Conservation (phyloP, 257 asterid genomes). For the Petrea volubilis region DNA sequence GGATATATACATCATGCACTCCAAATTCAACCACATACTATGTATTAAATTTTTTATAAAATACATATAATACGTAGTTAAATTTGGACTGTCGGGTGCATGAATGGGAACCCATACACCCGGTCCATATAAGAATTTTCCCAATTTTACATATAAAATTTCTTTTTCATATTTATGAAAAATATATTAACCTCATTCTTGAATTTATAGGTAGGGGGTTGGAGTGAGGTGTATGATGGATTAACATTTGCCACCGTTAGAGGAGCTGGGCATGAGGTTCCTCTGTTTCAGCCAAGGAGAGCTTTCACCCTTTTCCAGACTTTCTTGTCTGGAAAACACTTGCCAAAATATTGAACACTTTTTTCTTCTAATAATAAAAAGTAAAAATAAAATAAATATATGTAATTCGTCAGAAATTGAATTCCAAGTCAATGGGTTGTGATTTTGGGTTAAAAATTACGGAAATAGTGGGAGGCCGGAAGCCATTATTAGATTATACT, state of each 20-base stretch:
- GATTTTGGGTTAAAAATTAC: neutral
- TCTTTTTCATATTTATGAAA: neutral
- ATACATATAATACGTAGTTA: no score
- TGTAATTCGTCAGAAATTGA: neutral
- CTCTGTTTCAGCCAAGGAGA: slow-evolving; percentile 70
- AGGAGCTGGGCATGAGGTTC: slow-evolving; percentile 98
- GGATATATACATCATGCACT: no score
- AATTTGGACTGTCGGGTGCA: no score
- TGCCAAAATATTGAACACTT: slow-evolving; percentile 57
- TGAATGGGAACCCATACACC: no score
- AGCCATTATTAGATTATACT: slow-evolving; percentile 36
- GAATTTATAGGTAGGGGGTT: slow-evolving; percentile 75
- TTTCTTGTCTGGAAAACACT: slow-evolving; percentile 63
- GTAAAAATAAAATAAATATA: slow-evolving; percentile 15
- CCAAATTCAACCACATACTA: no score
- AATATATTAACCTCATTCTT: no score
- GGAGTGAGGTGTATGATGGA: slow-evolving; percentile 84
- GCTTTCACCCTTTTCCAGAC: slow-evolving; percentile 63
- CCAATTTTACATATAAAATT: neutral
- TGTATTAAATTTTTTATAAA: no score
- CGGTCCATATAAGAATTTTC: no score
- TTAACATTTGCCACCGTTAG: slow-evolving; percentile 79
- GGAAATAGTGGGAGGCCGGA: slow-evolving; percentile 26
- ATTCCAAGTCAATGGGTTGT: no score
- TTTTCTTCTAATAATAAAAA: neutral